Evolutionary conservation across 2,329 filamentous ascomycete species (phyloP).

Genomic region (Colletotrichum coccodes): DNA sequence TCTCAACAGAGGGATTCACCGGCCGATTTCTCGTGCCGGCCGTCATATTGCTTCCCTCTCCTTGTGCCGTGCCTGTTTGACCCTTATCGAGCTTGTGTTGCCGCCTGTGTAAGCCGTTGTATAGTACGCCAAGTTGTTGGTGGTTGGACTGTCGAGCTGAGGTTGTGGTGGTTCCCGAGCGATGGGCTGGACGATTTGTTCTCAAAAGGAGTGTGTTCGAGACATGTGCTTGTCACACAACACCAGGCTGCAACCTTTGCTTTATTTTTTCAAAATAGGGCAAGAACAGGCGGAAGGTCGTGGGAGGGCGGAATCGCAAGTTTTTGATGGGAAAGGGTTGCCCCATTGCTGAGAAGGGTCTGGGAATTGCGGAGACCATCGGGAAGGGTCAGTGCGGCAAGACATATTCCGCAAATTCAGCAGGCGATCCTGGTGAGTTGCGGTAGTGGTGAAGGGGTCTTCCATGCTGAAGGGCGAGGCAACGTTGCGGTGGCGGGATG

Average conservation of each 20-base stretch:
- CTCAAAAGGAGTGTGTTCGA: no score
- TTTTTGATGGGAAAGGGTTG: not conserved
- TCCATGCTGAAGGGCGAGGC: not conserved
- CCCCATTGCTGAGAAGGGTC: not conserved
- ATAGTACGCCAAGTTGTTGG: no score
- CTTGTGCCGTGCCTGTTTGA: not conserved
- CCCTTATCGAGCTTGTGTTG: not conserved
- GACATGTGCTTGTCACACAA: no score
- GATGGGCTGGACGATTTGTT: not conserved
- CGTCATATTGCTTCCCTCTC: not conserved
- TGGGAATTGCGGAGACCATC: conserved; percentile 16
- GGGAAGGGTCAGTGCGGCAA: conserved; percentile 11
- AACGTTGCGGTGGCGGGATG: not conserved
- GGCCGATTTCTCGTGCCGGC: conserved; percentile 1
- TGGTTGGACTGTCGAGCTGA: not conserved
- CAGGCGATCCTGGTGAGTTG: not conserved
- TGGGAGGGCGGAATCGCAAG: not conserved
- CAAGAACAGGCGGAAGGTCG: not conserved
- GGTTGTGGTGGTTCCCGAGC: no score
- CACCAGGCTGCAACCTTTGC: not conserved
- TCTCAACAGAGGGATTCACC: conserved; percentile 17
- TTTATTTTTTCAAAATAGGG: no score
- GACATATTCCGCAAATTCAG: not conserved
- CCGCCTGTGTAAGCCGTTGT: no score
- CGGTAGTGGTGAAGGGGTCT: not conserved